Evolutionary conservation across 164 flowering plant species (phyloP), one percentile per base, ranked within the genome.

Genomic region (Sextonia rubra): DNA sequence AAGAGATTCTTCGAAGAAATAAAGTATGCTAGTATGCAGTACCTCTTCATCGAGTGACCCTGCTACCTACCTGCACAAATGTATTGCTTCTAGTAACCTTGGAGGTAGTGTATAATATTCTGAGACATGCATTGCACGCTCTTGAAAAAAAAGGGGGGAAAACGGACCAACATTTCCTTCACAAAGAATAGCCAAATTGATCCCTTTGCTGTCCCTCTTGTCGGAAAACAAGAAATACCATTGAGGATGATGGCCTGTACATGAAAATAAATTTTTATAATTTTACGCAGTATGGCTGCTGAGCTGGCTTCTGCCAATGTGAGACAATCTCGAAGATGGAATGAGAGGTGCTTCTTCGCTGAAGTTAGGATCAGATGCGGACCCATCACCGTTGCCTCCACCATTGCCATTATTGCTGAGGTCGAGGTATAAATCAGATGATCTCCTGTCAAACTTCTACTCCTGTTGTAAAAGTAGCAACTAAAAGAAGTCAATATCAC

Each of bases 261-360:
- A 61, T 61, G 24, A 22, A 24, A n/a, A 52, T 15, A 12, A 52
- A 37, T 7, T 20, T 0, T 52, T 52, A 52, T 4, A 52, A 52
- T 52, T 29, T 77, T 69, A 84, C 44, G 82, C 80, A 60, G 76
- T 70, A 68, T 83, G 85, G 78, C 79, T 82, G 78, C 87, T 74
- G 47, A 84, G 81, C 82, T 84, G 91, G 30, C 85, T 82, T 47
- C 89, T 89, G 11, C 97, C 98, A 22, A 90, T 86, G 76, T 88
- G 92, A 47, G 93, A 90, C 64, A 94, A 75, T 80, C 92, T 85
- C 26, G 92, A 80, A 4, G 77, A 48, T 66, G 88, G 72, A 60
- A 92, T 79, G 26, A 94, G 76, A 29, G 92, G 97, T 17, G 92
- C 83, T 79, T 89, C 98, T 83, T 90, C 98, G 70, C 89, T 95